Conservation (phyloP, 2,329 filamentous ascomycete genomes). For the Apiospora sp. region DNA sequence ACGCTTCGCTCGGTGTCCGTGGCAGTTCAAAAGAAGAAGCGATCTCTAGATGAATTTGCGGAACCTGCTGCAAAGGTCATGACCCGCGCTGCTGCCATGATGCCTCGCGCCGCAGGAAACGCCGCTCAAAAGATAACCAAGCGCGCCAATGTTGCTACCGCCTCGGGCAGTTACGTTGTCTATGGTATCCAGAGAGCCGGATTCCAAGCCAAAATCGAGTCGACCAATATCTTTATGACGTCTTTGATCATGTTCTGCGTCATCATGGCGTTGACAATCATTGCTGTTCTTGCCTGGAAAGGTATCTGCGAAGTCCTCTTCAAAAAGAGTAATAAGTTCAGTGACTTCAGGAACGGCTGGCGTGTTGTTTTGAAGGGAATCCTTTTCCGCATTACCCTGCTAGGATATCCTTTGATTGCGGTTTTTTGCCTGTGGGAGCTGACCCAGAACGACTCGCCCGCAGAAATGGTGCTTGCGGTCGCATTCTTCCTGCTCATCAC, state of each 20-base stretch:
- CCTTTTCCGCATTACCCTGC: constrained; percentile 86
- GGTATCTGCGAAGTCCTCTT: constrained; percentile 78
- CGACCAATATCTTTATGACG: constrained; percentile 93
- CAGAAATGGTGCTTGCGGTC: constrained; percentile 84
- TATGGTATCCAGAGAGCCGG: constrained; percentile 89
- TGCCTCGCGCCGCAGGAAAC: constrained; percentile 51
- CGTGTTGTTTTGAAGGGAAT: constrained; percentile 92
- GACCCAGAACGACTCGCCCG: constrained; percentile 83
- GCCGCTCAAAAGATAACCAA: constrained; percentile 54
- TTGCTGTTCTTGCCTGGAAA: constrained; percentile 82
- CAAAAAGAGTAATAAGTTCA: constrained; percentile 82
- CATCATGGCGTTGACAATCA: constrained; percentile 77
- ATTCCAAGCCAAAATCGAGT: constrained; percentile 84
- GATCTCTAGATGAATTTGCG: constrained; percentile 47
- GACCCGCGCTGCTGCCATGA: constrained; percentile 63
- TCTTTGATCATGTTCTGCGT: constrained; percentile 88
- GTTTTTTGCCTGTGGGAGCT: constrained; percentile 95
- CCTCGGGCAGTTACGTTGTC: constrained; percentile 67
- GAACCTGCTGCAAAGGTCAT: constrained; percentile 52
- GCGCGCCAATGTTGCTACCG: constrained; percentile 61
- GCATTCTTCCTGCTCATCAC: constrained; percentile 88
- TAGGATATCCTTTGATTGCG: constrained; percentile 90
- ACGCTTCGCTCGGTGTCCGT: constrained; percentile 79
- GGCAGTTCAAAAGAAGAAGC: constrained; percentile 72
- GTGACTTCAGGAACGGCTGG: constrained; percentile 95